Evolutionary conservation across 139 green algal genomes (phyloP), one percentile per base, ranked within the genome.

Genomic region (Auxenochlorella protothecoides): DNA sequence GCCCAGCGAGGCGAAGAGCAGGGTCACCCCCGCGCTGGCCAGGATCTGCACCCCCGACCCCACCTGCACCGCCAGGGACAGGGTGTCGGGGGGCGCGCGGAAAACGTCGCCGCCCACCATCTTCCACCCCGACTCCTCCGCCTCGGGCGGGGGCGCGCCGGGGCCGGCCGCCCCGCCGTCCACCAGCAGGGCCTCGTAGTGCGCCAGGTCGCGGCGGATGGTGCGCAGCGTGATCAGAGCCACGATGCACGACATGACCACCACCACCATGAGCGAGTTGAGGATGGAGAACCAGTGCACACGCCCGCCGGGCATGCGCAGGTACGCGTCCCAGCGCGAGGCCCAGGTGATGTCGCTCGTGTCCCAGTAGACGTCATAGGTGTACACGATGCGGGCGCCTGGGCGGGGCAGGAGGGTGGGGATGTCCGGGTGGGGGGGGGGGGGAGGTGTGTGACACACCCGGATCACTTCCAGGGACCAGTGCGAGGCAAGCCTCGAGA

Each of bases 241-340:
- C 65, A 96, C 91, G 7, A 97, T 88, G 64, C 78, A 85, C 51
- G 87, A 88, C 88, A 98, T 96, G 65, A 97, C 91, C 71, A 96
- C 69, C 68, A 97, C 89, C 51, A 98, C 91, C 79, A 97, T 88
- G 68, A 96, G 68, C n/a, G 74, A 88, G 88, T 98, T 98, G 16
- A 97, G 74, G 82, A 98, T 97, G 77, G 79, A 89, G 83, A 97
- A 97, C 93, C 93, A 98, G 85, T 98, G 93, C 55, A 97, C 85
- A 69, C 79, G 68, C 71, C 91, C 91, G 10, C 89, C 90, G 4
- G 89, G 89, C 92, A 98, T 97, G 68, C 88, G 85, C 76, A 98
- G 88, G 78, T 98, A 98, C 2, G 91, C 86, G 73, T 98, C 93
- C 93, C 93, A 98, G 55, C 93, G 87, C 2, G 78, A 89, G 7